Percentiles rank a stretch among this genome's conserved stretches.
Evolutionary conservation across 2,329 filamentous ascomycete genomes (phyloP).

Genomic region (Xylariales sp.): DNA sequence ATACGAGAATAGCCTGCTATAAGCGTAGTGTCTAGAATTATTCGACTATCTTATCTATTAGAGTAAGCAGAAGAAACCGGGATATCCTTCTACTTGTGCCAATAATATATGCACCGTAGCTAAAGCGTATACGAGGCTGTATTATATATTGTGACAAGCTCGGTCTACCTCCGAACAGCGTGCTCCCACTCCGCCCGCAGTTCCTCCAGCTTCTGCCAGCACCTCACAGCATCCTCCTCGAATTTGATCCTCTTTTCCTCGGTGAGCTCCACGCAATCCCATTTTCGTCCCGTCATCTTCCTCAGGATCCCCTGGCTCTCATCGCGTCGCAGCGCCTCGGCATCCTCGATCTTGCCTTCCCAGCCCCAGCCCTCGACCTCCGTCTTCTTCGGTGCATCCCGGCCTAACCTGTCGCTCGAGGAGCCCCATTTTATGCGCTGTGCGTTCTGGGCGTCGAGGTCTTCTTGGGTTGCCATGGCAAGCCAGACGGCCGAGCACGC

Average conservation of each 20-base stretch:
- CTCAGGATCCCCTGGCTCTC: conserved; percentile 46
- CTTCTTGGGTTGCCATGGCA: conserved; percentile 60
- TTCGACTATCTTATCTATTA: no score
- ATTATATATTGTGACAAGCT: no score
- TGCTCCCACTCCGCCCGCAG: conserved; percentile 63
- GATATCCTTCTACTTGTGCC: no score
- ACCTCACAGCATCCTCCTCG: conserved; percentile 53
- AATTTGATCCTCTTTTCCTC: conserved; percentile 57
- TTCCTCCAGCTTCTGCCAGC: conserved; percentile 69
- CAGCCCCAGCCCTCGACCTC: conserved; percentile 87
- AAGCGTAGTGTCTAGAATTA: no score
- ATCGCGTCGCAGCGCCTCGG: conserved; percentile 35
- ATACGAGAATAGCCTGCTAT: no score
- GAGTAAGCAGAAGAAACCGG: no score
- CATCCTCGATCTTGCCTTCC: conserved; percentile 50
- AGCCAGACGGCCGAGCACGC: conserved; percentile 76
- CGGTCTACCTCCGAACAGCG: no score
- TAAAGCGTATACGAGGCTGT: no score
- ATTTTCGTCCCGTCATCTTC: conserved; percentile 54
- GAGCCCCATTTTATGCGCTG: conserved; percentile 79
- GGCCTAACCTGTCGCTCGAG: conserved; percentile 54
- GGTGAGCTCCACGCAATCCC: conserved; percentile 53
- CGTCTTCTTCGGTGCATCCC: conserved; percentile 64
- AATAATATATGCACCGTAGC: no score
- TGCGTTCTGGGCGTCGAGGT: conserved; percentile 51